These are phyloP conservation scores for Puccinia novopanici DNA, from an alignment of 1,284 basidiomycete genomes.

Conservation along the genomic window DNA sequence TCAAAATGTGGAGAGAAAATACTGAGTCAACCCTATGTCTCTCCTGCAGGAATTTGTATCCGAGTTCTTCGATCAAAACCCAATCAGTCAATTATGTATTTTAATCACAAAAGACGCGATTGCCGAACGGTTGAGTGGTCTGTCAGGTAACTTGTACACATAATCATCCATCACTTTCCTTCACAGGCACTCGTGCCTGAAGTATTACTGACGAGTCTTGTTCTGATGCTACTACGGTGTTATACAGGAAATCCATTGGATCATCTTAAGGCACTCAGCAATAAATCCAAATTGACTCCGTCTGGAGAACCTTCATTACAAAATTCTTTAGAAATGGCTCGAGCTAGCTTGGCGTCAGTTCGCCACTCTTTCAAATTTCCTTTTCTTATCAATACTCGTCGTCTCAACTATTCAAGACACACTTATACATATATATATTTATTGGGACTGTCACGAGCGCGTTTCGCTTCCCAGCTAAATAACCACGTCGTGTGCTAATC, in stretches of 20 bases:
- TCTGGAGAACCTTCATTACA: conserved; percentile 91
- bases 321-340: conserved; percentile 94
- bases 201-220: conserved; percentile 70
- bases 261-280: conserved; percentile 78
- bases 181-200: background rate
- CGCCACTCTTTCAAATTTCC: background rate
- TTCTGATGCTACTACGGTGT: background rate
- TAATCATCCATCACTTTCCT: background rate
- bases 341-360: conserved; percentile 78
- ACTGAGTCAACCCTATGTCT: background rate
- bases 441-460: no score
- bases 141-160: conserved; percentile 22
- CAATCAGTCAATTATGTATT: conserved; percentile 74
- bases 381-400: no score
- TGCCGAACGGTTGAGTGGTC: conserved; percentile 56
- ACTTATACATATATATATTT: no score
- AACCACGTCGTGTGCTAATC: conserved; percentile 23
- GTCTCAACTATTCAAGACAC: background rate
- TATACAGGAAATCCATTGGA: conserved; percentile 86
- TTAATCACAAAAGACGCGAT: conserved; percentile 58
- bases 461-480: no score
- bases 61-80: conserved; percentile 99
- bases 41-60: conserved; percentile 70
- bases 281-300: conserved; percentile 84
- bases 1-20: background rate